Conservation (phyloP, 2,329 filamentous ascomycete species). For the Neofusicoccum ribis region DNA sequence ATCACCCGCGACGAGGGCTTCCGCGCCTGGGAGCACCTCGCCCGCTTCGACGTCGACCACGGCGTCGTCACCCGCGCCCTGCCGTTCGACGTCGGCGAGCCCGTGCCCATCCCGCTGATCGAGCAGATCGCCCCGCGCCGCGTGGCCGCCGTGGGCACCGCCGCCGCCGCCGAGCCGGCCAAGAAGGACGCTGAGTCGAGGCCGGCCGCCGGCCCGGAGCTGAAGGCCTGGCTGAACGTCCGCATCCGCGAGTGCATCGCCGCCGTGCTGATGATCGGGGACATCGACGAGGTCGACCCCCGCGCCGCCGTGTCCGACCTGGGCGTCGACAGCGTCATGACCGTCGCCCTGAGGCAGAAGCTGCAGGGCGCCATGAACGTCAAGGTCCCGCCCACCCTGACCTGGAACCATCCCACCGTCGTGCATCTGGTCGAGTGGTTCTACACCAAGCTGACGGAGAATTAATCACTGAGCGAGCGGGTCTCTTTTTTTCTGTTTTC, state of each 20-base stretch:
- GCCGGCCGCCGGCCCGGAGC: not conserved
- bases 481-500: not conserved
- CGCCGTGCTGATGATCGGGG: constrained; percentile 33
- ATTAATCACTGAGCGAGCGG: no score
- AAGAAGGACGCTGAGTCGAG: not conserved
- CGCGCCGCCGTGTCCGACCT: constrained; percentile 38
- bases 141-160: no score
- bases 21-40: constrained; percentile 43
- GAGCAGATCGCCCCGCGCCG: constrained; percentile 30
- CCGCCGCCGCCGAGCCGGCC: not conserved
- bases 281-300: constrained; percentile 37
- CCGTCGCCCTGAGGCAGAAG: constrained; percentile 35
- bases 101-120: constrained; percentile 28
- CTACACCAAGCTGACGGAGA: constrained; percentile 25
- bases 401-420: constrained; percentile 46
- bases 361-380: constrained; percentile 37
- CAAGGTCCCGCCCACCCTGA: constrained; percentile 42
- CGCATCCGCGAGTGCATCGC: constrained; percentile 38
- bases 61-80: constrained; percentile 40
- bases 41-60: constrained; percentile 39
- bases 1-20: constrained; percentile 46
- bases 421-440: constrained; percentile 41
- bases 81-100: constrained; percentile 35
- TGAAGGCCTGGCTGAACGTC: constrained; percentile 31
- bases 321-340: constrained; percentile 46